Base-by-base conservation (phyloP, 805 yeast species). In the Suhomyces sp. region DNA sequence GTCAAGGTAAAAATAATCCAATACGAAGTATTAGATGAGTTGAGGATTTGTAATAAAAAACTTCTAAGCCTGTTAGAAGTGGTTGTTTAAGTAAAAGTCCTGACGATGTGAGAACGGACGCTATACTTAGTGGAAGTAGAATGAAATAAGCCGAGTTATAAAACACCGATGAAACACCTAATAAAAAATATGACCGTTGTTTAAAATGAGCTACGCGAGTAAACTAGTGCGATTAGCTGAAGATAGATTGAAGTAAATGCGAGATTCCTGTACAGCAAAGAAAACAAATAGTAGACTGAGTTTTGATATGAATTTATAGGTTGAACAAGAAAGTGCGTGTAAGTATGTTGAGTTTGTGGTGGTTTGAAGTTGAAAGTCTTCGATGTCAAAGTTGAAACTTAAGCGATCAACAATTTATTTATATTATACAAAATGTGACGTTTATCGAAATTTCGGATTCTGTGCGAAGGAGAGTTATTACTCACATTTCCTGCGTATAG, bases 401-500 rank as follows among this genome's bases (percentile, higher is more conserved):
- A n/a, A 31, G 35, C 35, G 35, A 31, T n/a, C 15, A 13, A 31
- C 35, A 31, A 31, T 31, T 31, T 31, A 31, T 31, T 31, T 31
- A 31, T 31, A 31, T 31, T 31, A 31, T 31, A n/a, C 35, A 31
- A 31, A 31, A 31, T 31, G 17, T 6, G 35, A n/a, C 35, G 35
- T 13, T 31, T 31, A 31, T 31, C 35, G 17, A 31, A 31, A 31
- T 31, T 31, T 31, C 35, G n/a, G 17, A n/a, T n/a, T 31, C 35
- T n/a, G 35, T 31, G 35, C 35, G 35, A 31, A 31, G 4, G n/a
- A 27, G 20, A 24, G 29, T 21, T 19, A 44, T 44, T 44, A 44
- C 47, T 44, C 47, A 44, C 47, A n/a, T 31, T 31, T 31, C 35
- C 35, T 31, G 35, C 17, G 35, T 31, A 31, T 31, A 31, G 17